Evolutionary conservation across 2,329 filamentous ascomycete genomes (phyloP), one percentile per base, ranked within the genome.

Genomic region (Colletotrichum salicis): DNA sequence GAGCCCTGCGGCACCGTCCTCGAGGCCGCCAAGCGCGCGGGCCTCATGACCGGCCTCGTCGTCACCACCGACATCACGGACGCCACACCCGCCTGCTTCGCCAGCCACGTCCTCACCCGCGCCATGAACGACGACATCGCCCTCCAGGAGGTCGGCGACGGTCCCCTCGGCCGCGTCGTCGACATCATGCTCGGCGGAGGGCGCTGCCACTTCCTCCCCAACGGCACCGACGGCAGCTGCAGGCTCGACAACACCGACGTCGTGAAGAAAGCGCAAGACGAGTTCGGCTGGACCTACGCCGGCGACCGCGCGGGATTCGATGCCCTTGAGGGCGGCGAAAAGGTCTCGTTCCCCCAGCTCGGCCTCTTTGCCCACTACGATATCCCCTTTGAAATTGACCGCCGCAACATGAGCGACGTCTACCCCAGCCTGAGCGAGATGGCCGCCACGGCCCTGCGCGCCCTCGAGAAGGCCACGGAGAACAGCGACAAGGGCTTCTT

Each of bases 61-160:
- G 96, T 98, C 35, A 99, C 96, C 0, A 99, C 96, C 0, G 90
- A 96, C 73, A 91, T 98, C 73, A 98, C 96, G 4, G 96, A 99
- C 84, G 96, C 96, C 4, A 99, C 96, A 1, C 96, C 96, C 0
- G 96, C 96, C 1, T 97, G 94, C 82, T 99, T 99, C 80, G 95
- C 94, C 4, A 91, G 94, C 58, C 96, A 98, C 79, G 96, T 95
- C 19, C 91, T 94, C 74, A 86, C 90, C 74, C 90, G 96, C 61
- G 84, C 87, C 72, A 94, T 97, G 83, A 93, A 97, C 80, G 95
- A 98, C 80, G 89, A 93, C 62, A 98, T 99, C 77, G 96, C 96
- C 1, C 88, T 96, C 78, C 96, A 99, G 80, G 93, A 98, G 86
- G 86, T 98, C 58, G 96, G 96, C 48, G 90, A 96, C 74, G 93